A percentile compares a stretch with the other conserved stretches of the same genome.
Conservation (phyloP, 306 rosid species). For the Acacia crassicarpa region DNA sequence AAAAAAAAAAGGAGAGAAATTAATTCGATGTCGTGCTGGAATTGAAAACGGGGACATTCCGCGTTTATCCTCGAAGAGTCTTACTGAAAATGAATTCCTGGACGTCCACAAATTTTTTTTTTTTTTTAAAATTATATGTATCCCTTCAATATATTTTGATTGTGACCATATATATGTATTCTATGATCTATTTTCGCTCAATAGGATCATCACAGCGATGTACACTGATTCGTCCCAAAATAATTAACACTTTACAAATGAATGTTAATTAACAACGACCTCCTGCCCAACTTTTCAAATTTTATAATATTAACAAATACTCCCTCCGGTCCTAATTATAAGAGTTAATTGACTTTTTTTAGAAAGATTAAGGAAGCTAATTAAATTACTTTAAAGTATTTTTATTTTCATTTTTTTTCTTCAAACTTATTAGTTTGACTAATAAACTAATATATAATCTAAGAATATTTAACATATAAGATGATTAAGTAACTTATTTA, state of each 20-base stretch:
- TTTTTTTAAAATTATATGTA: too few species aligned
- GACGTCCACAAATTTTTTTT: neutral
- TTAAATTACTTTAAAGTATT: too few species aligned
- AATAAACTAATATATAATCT: too few species aligned
- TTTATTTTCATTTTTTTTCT: too few species aligned
- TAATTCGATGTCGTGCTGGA: neutral
- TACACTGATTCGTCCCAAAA: neutral
- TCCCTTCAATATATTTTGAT: neutral
- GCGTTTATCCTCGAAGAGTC: neutral
- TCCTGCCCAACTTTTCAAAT: neutral
- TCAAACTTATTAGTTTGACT: too few species aligned
- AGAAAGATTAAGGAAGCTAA: too few species aligned
- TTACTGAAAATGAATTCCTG: neutral
- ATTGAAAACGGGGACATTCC: neutral
- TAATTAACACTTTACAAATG: neutral
- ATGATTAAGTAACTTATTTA: too few species aligned
- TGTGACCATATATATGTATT: neutral
- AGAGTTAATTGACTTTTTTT: too few species aligned
- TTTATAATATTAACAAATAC: too few species aligned
- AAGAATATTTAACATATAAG: too few species aligned
- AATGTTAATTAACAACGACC: neutral
- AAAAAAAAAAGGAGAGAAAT: neutral
- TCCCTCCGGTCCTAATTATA: too few species aligned
- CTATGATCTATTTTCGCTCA: too few species aligned
- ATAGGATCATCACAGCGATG: neutral